Evolutionary conservation across 352 stramenopile genomes (phyloP), one percentile per base, ranked within the genome.

Genomic region (Phytopythium oedochilum): DNA sequence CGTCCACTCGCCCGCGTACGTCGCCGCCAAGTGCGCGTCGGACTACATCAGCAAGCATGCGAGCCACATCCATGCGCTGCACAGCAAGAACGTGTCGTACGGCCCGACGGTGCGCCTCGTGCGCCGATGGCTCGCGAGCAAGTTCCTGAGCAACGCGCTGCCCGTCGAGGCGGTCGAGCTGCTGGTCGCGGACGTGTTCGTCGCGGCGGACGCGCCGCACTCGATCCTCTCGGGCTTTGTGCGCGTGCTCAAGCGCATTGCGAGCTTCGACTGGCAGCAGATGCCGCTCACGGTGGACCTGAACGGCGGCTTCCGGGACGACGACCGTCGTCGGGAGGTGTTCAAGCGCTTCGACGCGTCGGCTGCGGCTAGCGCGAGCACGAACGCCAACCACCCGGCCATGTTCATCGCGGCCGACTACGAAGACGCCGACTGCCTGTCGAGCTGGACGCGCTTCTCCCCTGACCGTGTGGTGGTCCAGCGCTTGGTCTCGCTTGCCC

Each of bases 351-450:
- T 94, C 45, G 82, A 92, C 31, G 82, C 84, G 6, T 94, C 82
- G 2, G 46, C 46, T 9, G 46, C 29, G 8, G 46, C 46, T 20
- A 55, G 22, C 31, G 29, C 35, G 22, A 79, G 51, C 18, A 85
- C 61, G 23, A 87, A 64, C 39, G 46, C 59, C 20, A 87, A 70
- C 0, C 84, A 92, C 55, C 76, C 82, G 4, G 84, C 68, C 1
- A 81, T 94, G 70, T 94, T 90, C 52, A 77, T 94, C 53, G 82
- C 77, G 18, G 70, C 74, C 1, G 80, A 88, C 51, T 94, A 94
- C 50, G 84, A 94, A 60, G 75, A 86, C 23, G 69, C 81, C 57
- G 80, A 91, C 42, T 89, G 79, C 25, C 39, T 92, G 47, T 94
- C 84, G 25, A 92, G 79, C 63, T 94, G 84, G 84, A 94, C 82